phyloP scores from a whole-genome alignment of 345 rosid genomes.

The Boechera divaricarpa region DNA sequence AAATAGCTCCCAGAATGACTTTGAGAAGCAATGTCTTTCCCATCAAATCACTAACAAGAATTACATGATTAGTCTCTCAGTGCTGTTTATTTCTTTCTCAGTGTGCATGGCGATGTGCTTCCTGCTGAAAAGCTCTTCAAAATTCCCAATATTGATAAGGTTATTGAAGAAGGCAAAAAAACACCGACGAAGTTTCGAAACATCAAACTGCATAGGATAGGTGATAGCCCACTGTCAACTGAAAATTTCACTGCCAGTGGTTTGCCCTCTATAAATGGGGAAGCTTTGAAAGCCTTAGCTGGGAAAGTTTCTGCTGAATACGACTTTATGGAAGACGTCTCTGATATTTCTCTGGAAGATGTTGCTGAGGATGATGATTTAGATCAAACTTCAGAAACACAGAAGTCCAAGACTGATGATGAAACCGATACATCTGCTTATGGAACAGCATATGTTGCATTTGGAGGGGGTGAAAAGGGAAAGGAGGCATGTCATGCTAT shows the following conservation, averaged over 20 bases:
- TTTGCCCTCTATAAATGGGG: constrained; percentile 88
- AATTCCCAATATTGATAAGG: constrained; percentile 72
- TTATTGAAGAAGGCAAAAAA: constrained; percentile 91
- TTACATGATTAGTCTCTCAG: constrained; percentile 6
- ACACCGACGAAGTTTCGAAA: constrained; percentile 66
- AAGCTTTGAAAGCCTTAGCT: constrained; percentile 73
- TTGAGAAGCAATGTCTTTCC: constrained; percentile 1
- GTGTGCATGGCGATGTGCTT: constrained; percentile 54
- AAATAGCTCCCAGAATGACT: neutral
- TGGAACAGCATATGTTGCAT: constrained; percentile 63
- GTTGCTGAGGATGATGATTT: constrained; percentile 34
- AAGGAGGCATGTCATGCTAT: constrained; percentile 94
- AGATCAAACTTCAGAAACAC: constrained; percentile 39
- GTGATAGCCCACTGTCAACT: constrained; percentile 49
- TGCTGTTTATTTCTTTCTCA: constrained; percentile 46
- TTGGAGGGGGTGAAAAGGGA: constrained; percentile 61
- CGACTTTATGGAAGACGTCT: constrained; percentile 51
- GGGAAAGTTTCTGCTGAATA: constrained; percentile 82
- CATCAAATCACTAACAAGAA: neutral
- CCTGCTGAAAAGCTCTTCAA: constrained; percentile 59
- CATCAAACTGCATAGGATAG: constrained; percentile 63
- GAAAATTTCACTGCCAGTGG: constrained; percentile 78
- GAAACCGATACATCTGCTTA: constrained; percentile 57
- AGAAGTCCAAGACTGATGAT: constrained; percentile 30
- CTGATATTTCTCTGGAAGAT: constrained; percentile 48